These are phyloP conservation scores for Candida berthetii DNA, from an alignment of 805 yeast species.

Conservation along the genomic window DNA sequence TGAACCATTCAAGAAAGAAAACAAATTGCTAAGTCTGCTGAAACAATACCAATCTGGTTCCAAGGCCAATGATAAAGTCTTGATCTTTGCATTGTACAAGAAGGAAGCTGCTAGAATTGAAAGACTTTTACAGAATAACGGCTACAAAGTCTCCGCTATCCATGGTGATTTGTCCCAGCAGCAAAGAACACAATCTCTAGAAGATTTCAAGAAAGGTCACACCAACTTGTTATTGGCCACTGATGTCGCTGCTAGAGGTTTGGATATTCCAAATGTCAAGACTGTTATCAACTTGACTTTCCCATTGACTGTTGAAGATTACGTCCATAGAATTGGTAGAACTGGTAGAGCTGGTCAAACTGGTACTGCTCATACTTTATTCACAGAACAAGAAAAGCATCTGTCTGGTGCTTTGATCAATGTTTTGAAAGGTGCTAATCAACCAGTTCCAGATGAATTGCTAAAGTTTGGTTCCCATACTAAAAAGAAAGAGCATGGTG, in stretches of 20 bases:
- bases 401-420: conserved; percentile 91
- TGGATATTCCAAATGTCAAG: conserved; percentile 96
- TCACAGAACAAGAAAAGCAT: conserved; percentile 96
- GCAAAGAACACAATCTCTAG: conserved; percentile 86
- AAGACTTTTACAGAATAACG: conserved; percentile 61
- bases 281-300: conserved; percentile 92
- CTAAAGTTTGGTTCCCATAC: conserved; percentile 96
- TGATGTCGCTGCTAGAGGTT: conserved; percentile 97
- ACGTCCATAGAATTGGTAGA: conserved; percentile 96
- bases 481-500: conserved; percentile 94
- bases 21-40: conserved; percentile 63
- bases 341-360: conserved; percentile 97
- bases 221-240: conserved; percentile 83
- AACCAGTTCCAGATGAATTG: conserved; percentile 91
- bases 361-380: conserved; percentile 91
- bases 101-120: conserved; percentile 95
- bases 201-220: conserved; percentile 76
- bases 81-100: conserved; percentile 91
- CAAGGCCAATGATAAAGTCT: conserved; percentile 68
- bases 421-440: conserved; percentile 89
- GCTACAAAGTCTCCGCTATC: conserved; percentile 82
- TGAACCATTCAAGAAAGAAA: conserved; percentile 75
- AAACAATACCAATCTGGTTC: conserved; percentile 68
- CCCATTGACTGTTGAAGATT: conserved; percentile 95
- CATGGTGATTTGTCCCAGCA: conserved; percentile 94